Percentiles rank a stretch among this genome's conserved stretches.
Conservation (phyloP, 2,329 filamentous ascomycete genomes). For the Trichoderma sp. region DNA sequence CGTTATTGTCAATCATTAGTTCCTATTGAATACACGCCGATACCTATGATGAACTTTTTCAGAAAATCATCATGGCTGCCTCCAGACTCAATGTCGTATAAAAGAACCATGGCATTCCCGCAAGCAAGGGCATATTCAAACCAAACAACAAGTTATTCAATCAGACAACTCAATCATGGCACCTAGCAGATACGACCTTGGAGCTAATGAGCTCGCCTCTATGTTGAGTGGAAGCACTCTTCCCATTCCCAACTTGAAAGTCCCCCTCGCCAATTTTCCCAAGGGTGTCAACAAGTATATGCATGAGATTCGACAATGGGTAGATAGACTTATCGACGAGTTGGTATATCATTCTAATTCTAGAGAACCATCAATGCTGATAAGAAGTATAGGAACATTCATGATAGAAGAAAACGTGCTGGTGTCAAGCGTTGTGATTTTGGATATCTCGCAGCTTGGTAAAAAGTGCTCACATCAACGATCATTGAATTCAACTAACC, state of each 20-base stretch:
- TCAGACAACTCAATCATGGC: neutral
- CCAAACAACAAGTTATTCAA: neutral
- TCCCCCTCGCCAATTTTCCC: neutral
- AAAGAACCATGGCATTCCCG: neutral
- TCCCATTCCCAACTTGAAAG: neutral
- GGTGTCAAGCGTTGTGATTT: constrained; percentile 5
- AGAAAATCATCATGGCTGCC: neutral
- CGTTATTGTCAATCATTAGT: neutral
- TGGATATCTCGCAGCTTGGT: constrained; percentile 6
- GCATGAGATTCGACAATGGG: neutral
- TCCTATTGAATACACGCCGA: neutral
- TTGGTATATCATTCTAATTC: neutral
- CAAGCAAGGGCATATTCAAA: neutral
- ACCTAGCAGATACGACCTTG: neutral
- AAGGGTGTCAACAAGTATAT: neutral
- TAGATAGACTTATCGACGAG: neutral
- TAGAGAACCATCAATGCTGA: neutral
- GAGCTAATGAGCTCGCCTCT: constrained; percentile 1
- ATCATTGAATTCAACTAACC: neutral
- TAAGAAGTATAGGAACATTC: neutral
- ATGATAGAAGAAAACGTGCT: neutral
- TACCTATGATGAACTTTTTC: neutral
- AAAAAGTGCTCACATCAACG: neutral
- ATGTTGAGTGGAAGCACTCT: constrained; percentile 9
- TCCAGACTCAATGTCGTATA: neutral